These are phyloP conservation scores for Conticribra guillardii DNA, from an alignment of 108 stramenopile genomes.

Conservation along the genomic window DNA sequence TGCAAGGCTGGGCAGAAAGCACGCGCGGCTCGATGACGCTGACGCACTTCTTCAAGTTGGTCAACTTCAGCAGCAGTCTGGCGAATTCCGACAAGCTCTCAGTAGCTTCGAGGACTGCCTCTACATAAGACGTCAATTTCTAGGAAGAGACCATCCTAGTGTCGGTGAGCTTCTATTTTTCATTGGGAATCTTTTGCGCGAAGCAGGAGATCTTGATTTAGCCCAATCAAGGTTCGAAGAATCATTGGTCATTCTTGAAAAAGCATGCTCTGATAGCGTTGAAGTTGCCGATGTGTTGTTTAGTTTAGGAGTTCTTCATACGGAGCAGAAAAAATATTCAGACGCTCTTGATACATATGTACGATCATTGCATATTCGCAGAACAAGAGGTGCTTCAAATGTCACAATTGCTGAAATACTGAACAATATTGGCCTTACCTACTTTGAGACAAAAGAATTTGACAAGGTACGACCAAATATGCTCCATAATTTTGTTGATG, in stretches of 20 bases:
- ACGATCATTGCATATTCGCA: slow-evolving; percentile 43
- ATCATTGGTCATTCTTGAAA: slow-evolving; percentile 30
- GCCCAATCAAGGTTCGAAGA: slow-evolving; percentile 43
- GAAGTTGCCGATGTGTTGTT: slow-evolving; percentile 44
- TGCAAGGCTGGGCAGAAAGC: slow-evolving; percentile 25
- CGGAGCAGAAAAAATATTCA: slow-evolving; percentile 45
- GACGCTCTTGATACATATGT: slow-evolving; percentile 46
- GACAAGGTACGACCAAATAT: slow-evolving; percentile 10
- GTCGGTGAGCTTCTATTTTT: slow-evolving; percentile 44
- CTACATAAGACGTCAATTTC: slow-evolving; percentile 18
- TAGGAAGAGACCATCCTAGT: slow-evolving; percentile 26
- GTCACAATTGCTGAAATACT: slow-evolving; percentile 46
- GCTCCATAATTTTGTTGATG: neutral
- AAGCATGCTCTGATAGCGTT: slow-evolving; percentile 17
- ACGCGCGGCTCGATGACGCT: slow-evolving; percentile 30
- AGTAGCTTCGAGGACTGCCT: slow-evolving; percentile 45
- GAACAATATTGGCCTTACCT: slow-evolving; percentile 50
- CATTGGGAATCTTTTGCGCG: slow-evolving; percentile 46
- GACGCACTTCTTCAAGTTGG: slow-evolving; percentile 53
- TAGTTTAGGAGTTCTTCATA: slow-evolving; percentile 42
- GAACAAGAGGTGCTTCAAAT: slow-evolving; percentile 27
- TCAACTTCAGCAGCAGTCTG: slow-evolving; percentile 46
- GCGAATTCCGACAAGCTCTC: slow-evolving; percentile 29
- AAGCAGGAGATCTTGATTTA: slow-evolving; percentile 44
- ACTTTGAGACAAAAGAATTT: slow-evolving; percentile 53